Evolutionary conservation across 1,139 yeast genomes (phyloP), one percentile per base, ranked within the genome.

Genomic region (Citeromyces siamensis): DNA sequence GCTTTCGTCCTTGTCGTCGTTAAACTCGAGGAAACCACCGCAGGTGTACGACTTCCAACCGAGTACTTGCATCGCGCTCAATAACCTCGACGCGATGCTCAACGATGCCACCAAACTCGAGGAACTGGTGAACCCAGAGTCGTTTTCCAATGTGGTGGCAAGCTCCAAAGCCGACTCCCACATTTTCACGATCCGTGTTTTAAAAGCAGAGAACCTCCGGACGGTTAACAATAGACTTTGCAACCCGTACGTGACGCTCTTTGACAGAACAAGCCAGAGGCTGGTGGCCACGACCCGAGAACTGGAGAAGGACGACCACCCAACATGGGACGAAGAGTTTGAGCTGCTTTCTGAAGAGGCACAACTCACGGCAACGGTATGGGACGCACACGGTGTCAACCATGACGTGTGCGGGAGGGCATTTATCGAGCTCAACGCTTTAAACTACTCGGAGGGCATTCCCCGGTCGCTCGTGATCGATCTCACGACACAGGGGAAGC

Each of bases 251-350:
- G 81, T 83, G 1, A 70, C 79, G 0, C 53, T 88, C 19, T 67
- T 73, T 3, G 94, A 85, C 43, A 70, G 79, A 6, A 58, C 59
- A 35, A 65, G 66, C 2, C 65, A 74, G 37, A 64, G 64, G 38
- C 72, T 78, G 16, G 64, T 83, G 36, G 94, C 84, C 4, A 74
- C 73, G 45, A 86, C 97, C 0, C 66, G 85, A 48, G 68, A 78
- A 0, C 62, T 82, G 6, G 63, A 66, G 33, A 72, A 71, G 39
- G 72, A 77, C 5, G 58, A 71, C 26, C 76, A 76, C 47, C 96
- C 97, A 0, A 74, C 70, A 19, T 90, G 95, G 94, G 84, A 84
- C 48, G 96, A 90, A 59, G 83, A 79, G 40, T 81, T 83, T 51
- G 95, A 86, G 50, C 56, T 82, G 22, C 21, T 33, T 4, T 12